A percentile compares a stretch with the other conserved stretches of the same genome.
Conservation (phyloP, 176 grass and related monocot species). For the Triticum urartu region DNA sequence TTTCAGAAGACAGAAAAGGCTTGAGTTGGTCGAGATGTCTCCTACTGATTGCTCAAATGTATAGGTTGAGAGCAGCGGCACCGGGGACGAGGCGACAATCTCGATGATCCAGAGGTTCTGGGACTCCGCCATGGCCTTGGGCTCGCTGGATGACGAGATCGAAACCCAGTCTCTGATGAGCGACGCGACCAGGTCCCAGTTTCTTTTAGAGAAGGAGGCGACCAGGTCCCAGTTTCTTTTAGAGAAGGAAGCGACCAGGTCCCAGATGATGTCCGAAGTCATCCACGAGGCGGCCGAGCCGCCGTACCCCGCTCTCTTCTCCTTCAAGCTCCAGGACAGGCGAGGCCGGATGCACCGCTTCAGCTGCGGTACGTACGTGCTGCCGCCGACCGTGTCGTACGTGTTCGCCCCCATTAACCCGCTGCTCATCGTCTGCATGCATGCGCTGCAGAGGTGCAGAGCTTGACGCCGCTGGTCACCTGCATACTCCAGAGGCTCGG, state of each 20-base stretch:
- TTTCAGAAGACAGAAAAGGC: neutral
- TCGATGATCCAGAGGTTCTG: constrained; percentile 83
- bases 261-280: constrained; percentile 50
- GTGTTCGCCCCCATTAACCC: too few relatives aligned
- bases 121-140: constrained; percentile 64
- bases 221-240: constrained; percentile 33
- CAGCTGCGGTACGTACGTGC: constrained; percentile 43
- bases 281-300: constrained; percentile 25
- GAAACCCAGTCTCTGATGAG: constrained; percentile 50
- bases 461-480: constrained; percentile 63
- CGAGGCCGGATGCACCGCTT: constrained; percentile 72
- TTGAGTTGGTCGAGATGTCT: neutral
- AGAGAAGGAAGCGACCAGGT: constrained; percentile 29
- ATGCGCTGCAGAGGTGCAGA: constrained; percentile 52
- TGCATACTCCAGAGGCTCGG: constrained; percentile 67
- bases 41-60: too few relatives aligned
- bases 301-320: constrained; percentile 31
- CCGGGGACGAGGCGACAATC: constrained; percentile 34
- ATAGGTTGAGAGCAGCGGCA: constrained; percentile 52
- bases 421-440: too few relatives aligned
- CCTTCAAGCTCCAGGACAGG: constrained; percentile 75
- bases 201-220: constrained; percentile 18
- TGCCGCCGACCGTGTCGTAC: too few relatives aligned
- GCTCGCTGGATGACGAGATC: constrained; percentile 45
- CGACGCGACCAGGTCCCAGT: constrained; percentile 43